Percentiles rank a stretch among this genome's conserved stretches.
Conservation (phyloP, 139 green algal species). For the Ulvella scutata region DNA sequence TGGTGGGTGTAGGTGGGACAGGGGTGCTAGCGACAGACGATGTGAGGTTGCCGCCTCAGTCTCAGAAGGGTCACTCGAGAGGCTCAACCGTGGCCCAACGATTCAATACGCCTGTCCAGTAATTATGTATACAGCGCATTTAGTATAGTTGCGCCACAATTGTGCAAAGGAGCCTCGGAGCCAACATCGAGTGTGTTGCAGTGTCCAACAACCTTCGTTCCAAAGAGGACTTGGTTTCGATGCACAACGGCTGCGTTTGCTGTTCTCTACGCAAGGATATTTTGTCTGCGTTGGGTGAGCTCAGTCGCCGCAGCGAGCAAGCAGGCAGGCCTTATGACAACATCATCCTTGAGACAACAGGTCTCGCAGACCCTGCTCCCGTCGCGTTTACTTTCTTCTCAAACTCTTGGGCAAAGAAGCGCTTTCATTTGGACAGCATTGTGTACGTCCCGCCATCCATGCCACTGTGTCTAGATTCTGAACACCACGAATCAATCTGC, state of each 20-base stretch:
- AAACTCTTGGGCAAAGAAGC: slow-evolving; percentile 60
- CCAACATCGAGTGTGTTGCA: slow-evolving; percentile 7
- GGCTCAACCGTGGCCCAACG: neutral
- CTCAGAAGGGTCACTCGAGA: neutral
- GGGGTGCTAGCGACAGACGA: too few relatives aligned
- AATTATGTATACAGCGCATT: neutral
- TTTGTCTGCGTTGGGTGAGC: slow-evolving; percentile 49
- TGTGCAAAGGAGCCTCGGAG: neutral
- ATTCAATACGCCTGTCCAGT: slow-evolving; percentile 6
- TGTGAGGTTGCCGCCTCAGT: neutral
- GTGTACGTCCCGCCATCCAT: slow-evolving; percentile 22
- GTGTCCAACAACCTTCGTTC: slow-evolving; percentile 48
- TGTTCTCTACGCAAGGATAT: slow-evolving; percentile 72
- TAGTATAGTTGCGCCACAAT: neutral
- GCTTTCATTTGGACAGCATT: slow-evolving; percentile 61
- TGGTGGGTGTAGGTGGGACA: too few relatives aligned
- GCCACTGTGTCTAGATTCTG: neutral
- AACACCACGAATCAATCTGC: neutral
- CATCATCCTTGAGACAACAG: slow-evolving; percentile 70
- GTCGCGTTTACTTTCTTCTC: slow-evolving; percentile 78
- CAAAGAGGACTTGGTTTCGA: slow-evolving; percentile 63
- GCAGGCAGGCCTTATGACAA: slow-evolving; percentile 22
- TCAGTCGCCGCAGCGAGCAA: slow-evolving; percentile 27
- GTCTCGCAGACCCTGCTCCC: slow-evolving; percentile 65
- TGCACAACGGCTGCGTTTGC: slow-evolving; percentile 74